phyloP scores from a whole-genome alignment of 2,329 filamentous ascomycete species.

The Biscogniauxia mediterranea region DNA sequence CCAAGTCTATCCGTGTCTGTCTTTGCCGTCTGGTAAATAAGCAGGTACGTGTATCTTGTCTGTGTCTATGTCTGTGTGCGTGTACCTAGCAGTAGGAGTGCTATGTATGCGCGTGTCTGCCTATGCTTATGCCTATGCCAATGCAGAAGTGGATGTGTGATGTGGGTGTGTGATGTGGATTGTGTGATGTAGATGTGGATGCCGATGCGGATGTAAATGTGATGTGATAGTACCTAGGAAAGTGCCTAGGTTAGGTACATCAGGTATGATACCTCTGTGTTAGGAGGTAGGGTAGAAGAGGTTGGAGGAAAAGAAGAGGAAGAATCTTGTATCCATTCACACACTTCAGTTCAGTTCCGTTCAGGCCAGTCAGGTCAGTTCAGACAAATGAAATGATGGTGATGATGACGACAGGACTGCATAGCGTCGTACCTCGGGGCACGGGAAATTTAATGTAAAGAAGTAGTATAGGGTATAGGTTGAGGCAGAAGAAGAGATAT shows the following conservation, averaged over 20 bases:
- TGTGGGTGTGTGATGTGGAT: too few relatives aligned
- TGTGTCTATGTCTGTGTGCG: neutral
- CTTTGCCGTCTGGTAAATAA: neutral
- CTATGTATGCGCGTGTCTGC: too few relatives aligned
- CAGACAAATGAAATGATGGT: neutral
- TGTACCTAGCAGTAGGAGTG: too few relatives aligned
- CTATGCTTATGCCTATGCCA: too few relatives aligned
- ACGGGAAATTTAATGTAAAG: neutral
- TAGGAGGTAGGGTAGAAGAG: neutral
- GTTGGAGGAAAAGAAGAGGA: neutral
- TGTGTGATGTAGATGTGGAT: too few relatives aligned
- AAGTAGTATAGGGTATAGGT: neutral
- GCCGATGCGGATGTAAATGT: neutral
- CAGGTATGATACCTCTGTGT: too few relatives aligned
- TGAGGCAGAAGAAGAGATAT: neutral
- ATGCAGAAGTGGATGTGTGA: neutral
- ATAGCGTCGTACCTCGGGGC: neutral
- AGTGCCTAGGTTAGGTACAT: too few relatives aligned
- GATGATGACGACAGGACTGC: neutral
- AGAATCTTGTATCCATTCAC: neutral
- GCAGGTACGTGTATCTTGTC: neutral
- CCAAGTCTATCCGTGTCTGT: neutral
- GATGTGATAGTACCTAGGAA: too few relatives aligned
- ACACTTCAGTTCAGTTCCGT: too few relatives aligned
- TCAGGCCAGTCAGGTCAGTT: neutral